Base-by-base conservation (phyloP, 305 asterid species). In the Fraxinus xanthoxyloides region DNA sequence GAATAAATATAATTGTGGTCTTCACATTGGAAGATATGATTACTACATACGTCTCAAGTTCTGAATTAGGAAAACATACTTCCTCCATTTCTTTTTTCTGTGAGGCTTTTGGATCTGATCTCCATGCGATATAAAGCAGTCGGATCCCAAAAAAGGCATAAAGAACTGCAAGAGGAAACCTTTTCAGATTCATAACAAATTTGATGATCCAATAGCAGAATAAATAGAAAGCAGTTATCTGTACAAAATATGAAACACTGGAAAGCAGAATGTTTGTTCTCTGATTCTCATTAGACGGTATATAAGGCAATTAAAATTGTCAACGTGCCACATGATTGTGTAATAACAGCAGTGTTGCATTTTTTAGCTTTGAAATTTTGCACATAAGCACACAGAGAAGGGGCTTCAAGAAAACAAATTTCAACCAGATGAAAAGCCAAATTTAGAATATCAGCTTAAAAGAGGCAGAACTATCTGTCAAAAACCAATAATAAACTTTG, bases 111-210 rank as follows among this genome's bases (percentile, higher is more conserved):
- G 98, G 70, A 84, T 91, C 96, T 78, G 99, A 90, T 85, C 91
- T 94, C 97, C 98, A 95, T 75, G 97, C 98, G 83, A 95, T 92
- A 83, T 94, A 95, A 40, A 95, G 95, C 72, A 95, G 86, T 12
- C 99, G 99, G 78, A 95, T 90, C 54, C 99, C 99, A 46, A 95
- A 95, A 86, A 95, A 95, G 75, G 87, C 85, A 89, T 95, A 95
- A 19, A 95, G 97, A 85, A 95, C 98, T 94, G 97, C 95, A 91
- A 81, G 46, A 87, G 79, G 24, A 59, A n/a, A 54, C 32, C 32
- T 69, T 79, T 80, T 82, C 73, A 86, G 86, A 84, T 81, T 40
- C 31, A 34, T 48, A 65, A 34, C 77, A 56, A 80, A 40, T 67
- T 23, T 46, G 31, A 79, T 72, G 76, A 26, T 35, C 32, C 76